phyloP scores from a whole-genome alignment of 805 yeast species.

The Schwanniomyces occidentalis region DNA sequence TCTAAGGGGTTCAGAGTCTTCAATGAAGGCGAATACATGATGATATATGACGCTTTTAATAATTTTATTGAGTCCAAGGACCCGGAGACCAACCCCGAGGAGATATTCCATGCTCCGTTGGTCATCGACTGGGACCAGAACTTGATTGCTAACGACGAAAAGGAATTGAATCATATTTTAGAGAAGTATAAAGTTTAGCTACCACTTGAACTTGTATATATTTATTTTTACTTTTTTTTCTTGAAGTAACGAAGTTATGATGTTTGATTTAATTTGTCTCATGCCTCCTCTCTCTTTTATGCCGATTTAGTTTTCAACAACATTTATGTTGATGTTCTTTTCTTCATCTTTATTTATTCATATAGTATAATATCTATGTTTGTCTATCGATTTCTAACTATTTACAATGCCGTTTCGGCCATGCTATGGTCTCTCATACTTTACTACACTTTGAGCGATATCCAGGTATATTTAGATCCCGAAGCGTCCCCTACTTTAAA shows the following conservation, averaged over 20 bases:
- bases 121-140: constrained; percentile 49
- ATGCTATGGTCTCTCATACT: constrained; percentile 20
- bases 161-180: constrained; percentile 28
- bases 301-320: too few species aligned
- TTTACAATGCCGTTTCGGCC: constrained; percentile 18
- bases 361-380: neutral
- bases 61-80: constrained; percentile 22
- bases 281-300: too few species aligned
- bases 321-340: neutral
- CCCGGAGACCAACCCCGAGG: constrained; percentile 28
- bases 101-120: constrained; percentile 41
- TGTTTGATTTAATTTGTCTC: too few species aligned
- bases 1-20: constrained; percentile 31
- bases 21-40: constrained; percentile 37
- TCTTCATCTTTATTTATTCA: neutral
- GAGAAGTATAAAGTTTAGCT: constrained; percentile 21
- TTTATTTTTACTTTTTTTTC: neutral
- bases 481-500: neutral
- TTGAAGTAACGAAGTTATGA: too few species aligned
- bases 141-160: constrained; percentile 38
- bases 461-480: constrained; percentile 6
- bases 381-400: constrained; percentile 6
- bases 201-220: neutral
- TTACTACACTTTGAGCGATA: constrained; percentile 11
- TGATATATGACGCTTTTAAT: constrained; percentile 39